A percentile compares a stretch with the other conserved stretches of the same genome.
phyloP scores from a whole-genome alignment of 176 grass and related monocot genomes.

The Cocos nucifera region DNA sequence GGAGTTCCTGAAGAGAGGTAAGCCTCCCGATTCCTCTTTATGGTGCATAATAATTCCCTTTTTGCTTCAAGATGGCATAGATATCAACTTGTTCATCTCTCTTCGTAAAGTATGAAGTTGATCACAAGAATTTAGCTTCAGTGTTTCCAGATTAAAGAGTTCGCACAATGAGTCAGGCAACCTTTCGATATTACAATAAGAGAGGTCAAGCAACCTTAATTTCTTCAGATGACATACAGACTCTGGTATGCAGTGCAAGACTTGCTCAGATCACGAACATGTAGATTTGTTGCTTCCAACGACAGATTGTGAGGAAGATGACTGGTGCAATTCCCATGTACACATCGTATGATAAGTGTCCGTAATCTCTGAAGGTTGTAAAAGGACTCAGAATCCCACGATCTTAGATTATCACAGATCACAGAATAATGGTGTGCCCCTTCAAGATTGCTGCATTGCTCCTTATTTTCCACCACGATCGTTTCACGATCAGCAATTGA shows the following conservation, averaged over 20 bases:
- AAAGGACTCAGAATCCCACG: neutral
- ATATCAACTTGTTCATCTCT: conserved; percentile 32
- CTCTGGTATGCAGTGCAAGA: conserved; percentile 25
- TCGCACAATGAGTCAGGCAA: conserved; percentile 1
- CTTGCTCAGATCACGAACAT: conserved; percentile 14
- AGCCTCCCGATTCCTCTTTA: conserved; percentile 2
- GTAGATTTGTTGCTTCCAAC: too few relatives aligned
- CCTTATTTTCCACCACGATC: conserved; percentile 1
- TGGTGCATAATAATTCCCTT: neutral
- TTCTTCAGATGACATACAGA: conserved; percentile 11
- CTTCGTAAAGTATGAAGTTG: conserved; percentile 22
- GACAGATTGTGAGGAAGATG: too few relatives aligned
- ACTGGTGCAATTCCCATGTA: too few relatives aligned
- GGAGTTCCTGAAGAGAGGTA: conserved; percentile 21
- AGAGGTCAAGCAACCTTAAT: conserved; percentile 5
- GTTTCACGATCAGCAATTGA: conserved; percentile 8
- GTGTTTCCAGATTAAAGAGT: conserved; percentile 31
- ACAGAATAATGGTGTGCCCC: conserved; percentile 26
- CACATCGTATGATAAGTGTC: too few relatives aligned
- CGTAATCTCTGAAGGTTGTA: neutral
- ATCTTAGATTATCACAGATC: conserved; percentile 14
- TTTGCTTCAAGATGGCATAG: conserved; percentile 23
- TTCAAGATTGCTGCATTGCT: neutral
- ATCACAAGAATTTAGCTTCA: conserved; percentile 21
- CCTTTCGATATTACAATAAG: conserved; percentile 16